Conservation (phyloP, 2,329 filamentous ascomycete genomes). For the Beauveria bassiana region DNA sequence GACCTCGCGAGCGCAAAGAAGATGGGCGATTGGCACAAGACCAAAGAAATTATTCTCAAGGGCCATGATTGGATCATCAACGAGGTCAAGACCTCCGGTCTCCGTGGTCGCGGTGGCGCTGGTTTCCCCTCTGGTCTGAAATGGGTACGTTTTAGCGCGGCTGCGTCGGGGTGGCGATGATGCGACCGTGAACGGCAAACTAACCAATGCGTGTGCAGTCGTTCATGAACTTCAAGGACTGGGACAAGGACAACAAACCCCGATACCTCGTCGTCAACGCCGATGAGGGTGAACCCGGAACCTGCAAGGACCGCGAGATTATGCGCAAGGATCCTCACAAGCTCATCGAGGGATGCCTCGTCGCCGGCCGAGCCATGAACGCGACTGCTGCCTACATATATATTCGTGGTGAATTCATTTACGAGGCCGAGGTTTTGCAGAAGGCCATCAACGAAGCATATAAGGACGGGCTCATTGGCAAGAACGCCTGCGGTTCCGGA, state of each 20-base stretch:
- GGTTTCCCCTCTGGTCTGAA: constrained; percentile 97
- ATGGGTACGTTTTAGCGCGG: constrained; percentile 62
- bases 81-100: constrained; percentile 92
- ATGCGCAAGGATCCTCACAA: constrained; percentile 99
- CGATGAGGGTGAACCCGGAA: constrained; percentile 96
- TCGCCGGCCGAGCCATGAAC: constrained; percentile 97
- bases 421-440: constrained; percentile 90
- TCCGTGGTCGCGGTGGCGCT: constrained; percentile 92
- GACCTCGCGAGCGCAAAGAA: constrained; percentile 93
- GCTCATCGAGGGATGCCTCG: constrained; percentile 92
- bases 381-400: constrained; percentile 98
- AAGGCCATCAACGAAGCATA: constrained; percentile 97
- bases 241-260: constrained; percentile 95
- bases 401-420: constrained; percentile 96
- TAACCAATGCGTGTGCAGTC: constrained; percentile 49
- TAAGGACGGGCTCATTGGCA: constrained; percentile 86
- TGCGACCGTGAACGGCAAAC: constrained; percentile 8
- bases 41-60: constrained; percentile 95
- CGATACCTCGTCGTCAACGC: constrained; percentile 97
- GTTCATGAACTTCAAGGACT: constrained; percentile 99
- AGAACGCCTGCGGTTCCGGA: constrained; percentile 93
- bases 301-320: constrained; percentile 98
- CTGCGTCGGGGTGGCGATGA: constrained; percentile 10
- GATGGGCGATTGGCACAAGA: constrained; percentile 99
- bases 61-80: constrained; percentile 98